These are phyloP conservation scores for Nemania diffusa DNA, from an alignment of 2,329 filamentous ascomycete species.

Conservation along the genomic window DNA sequence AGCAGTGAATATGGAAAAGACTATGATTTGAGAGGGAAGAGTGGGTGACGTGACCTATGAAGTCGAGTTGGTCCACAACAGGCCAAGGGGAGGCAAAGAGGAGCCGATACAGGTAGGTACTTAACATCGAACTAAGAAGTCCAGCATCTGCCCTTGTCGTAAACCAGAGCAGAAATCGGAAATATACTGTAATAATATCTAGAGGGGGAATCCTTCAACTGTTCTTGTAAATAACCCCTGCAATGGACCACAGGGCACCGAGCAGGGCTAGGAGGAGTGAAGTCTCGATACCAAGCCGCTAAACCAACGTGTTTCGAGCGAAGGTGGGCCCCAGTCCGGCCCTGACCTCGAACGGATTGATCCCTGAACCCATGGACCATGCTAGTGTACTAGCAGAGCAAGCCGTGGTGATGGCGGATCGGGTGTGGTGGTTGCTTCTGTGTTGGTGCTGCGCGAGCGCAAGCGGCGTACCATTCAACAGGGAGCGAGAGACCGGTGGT, in stretches of 20 bases:
- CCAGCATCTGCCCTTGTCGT: conserved; percentile 41
- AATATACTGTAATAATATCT: conserved; percentile 58
- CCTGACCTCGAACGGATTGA: conserved; percentile 39
- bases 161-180: conserved; percentile 60
- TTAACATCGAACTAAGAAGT: conserved; percentile 31
- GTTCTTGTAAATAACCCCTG: conserved; percentile 48
- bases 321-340: conserved; percentile 38
- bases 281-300: conserved; percentile 48
- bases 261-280: conserved; percentile 48
- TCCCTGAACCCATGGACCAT: conserved; percentile 48
- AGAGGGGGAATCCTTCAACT: conserved; percentile 53
- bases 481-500: conserved; percentile 19
- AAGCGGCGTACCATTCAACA: conserved; percentile 32
- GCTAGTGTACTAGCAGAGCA: conserved; percentile 40
- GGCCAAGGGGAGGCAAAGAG: conserved; percentile 41
- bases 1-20: conserved; percentile 43
- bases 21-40: conserved; percentile 45
- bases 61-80: conserved; percentile 43
- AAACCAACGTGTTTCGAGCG: conserved; percentile 50
- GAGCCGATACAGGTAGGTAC: conserved; percentile 32
- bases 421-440: conserved; percentile 39
- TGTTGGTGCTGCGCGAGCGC: conserved; percentile 32
- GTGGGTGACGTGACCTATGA: conserved; percentile 41
- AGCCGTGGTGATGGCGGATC: conserved; percentile 46
- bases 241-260: conserved; percentile 46